These are phyloP conservation scores for Pichia nakasei DNA, from an alignment of 805 yeast species.

Conservation along the genomic window DNA sequence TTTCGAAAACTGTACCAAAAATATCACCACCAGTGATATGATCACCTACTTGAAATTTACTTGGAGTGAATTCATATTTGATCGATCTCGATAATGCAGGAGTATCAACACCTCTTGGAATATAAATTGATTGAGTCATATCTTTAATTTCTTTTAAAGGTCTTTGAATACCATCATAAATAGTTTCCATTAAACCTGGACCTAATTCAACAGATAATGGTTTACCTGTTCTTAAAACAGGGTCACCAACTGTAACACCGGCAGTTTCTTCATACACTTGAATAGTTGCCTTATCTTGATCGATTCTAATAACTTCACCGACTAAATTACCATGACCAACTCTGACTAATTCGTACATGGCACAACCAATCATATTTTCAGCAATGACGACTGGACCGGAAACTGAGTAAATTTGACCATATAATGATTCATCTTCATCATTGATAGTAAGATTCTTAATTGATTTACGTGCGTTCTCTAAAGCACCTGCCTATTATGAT, in stretches of 20 bases:
- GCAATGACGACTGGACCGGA: constrained; percentile 98
- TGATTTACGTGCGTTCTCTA: constrained; percentile 94
- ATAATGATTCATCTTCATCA: constrained; percentile 66
- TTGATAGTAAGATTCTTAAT: constrained; percentile 78
- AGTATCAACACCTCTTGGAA: constrained; percentile 97
- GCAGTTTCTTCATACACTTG: constrained; percentile 99
- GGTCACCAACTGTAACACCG: constrained; percentile 98
- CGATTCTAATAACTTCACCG: constrained; percentile 97
- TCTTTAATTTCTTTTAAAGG: constrained; percentile 92
- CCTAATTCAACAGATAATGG: constrained; percentile 99
- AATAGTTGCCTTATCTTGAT: constrained; percentile 92
- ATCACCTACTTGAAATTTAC: constrained; percentile 79
- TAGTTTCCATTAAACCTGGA: constrained; percentile 98
- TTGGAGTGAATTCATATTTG: constrained; percentile 80
- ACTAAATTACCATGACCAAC: constrained; percentile 96
- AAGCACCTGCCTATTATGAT: constrained; percentile 73
- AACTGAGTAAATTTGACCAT: constrained; percentile 87
- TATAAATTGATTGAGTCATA: constrained; percentile 81
- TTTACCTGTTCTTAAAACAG: constrained; percentile 95
- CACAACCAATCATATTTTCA: constrained; percentile 98
- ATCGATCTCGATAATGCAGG: constrained; percentile 84
- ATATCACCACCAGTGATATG: constrained; percentile 98
- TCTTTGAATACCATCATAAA: constrained; percentile 99
- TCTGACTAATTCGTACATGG: constrained; percentile 97
- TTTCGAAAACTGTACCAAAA: constrained; percentile 88